phyloP scores from a whole-genome alignment of 768 basidiomycete species.

The Pseudohyphozyma bogoriensis region DNA sequence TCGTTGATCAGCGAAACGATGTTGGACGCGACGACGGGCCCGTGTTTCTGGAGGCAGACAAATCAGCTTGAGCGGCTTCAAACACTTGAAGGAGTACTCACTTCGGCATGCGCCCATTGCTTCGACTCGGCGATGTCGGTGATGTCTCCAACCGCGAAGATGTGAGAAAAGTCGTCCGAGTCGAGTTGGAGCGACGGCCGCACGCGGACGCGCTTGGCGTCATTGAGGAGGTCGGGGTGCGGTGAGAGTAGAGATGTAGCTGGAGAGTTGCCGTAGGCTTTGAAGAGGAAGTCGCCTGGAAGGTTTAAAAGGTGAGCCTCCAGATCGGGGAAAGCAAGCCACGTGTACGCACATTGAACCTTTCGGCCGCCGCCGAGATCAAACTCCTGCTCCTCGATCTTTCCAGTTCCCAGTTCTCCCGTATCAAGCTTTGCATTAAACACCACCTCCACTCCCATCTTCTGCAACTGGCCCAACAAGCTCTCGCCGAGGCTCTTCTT shows the following conservation, averaged over 20 bases:
- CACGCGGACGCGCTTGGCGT: slow-evolving; percentile 1
- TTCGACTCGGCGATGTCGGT: slow-evolving; percentile 8
- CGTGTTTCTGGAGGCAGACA: slow-evolving; percentile 3
- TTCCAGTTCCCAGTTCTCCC: not conserved
- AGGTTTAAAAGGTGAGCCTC: not conserved
- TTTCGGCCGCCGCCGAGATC: not conserved
- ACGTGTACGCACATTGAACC: slow-evolving; percentile 3
- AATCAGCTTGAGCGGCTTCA: not conserved
- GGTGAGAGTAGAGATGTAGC: no score
- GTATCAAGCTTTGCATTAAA: slow-evolving; percentile 5
- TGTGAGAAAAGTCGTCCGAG: not conserved
- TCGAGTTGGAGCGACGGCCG: slow-evolving; percentile 7
- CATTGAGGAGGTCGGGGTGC: not conserved
- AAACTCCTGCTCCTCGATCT: slow-evolving; percentile 2
- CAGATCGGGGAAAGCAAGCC: not conserved
- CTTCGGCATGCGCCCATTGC: slow-evolving; percentile 2
- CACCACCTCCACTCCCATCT: slow-evolving; percentile 6
- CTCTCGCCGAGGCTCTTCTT: slow-evolving; percentile 4
- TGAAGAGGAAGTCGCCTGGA: slow-evolving; percentile 24
- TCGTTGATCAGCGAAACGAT: slow-evolving; percentile 2
- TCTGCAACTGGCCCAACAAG: slow-evolving; percentile 7
- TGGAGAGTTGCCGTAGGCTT: slow-evolving; percentile 11
- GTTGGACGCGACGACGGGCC: slow-evolving; percentile 5
- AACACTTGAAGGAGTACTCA: not conserved
- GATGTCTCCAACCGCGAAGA: slow-evolving; percentile 21